Evolutionary conservation across 2,329 filamentous ascomycete genomes (phyloP).

Genomic region (Verticillium albo-atrum): DNA sequence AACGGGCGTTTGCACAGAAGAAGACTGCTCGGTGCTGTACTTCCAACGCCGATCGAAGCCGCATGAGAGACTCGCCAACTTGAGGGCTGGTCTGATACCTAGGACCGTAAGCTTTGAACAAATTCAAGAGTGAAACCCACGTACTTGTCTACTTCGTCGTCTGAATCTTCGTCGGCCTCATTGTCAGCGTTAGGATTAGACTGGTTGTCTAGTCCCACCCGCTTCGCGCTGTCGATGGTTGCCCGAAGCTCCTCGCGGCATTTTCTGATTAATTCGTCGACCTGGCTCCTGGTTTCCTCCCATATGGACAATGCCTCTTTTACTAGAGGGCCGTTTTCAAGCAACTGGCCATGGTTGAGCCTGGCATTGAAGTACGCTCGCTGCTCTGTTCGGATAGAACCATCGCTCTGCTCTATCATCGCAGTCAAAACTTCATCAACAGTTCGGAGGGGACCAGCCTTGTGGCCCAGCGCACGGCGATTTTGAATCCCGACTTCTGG

Average conservation of each 20-base stretch:
- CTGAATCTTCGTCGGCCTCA: constrained; percentile 16
- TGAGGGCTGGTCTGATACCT: constrained; percentile 35
- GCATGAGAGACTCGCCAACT: constrained; percentile 56
- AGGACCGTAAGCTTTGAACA: constrained; percentile 61
- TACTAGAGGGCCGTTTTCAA: constrained; percentile 68
- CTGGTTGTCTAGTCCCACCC: constrained; percentile 9
- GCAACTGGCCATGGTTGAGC: constrained; percentile 69
- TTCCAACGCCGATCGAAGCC: constrained; percentile 70
- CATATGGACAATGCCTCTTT: constrained; percentile 68
- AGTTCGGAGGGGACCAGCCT: constrained; percentile 67
- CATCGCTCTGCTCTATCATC: constrained; percentile 86
- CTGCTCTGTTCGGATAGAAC: constrained; percentile 61
- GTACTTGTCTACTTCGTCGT: constrained; percentile 29
- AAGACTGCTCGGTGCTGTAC: constrained; percentile 78
- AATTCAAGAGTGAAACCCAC: constrained; percentile 36
- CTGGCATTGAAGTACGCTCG: constrained; percentile 59
- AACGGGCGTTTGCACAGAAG: constrained; percentile 79
- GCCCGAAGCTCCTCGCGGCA: constrained; percentile 57
- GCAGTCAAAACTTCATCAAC: constrained; percentile 81
- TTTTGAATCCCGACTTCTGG: constrained; percentile 72
- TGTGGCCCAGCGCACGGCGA: constrained; percentile 58
- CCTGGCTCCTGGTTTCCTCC: constrained; percentile 49
- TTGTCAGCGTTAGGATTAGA: constrained; percentile 21
- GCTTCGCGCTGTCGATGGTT: constrained; percentile 33
- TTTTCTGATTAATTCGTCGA: constrained; percentile 51